These are phyloP conservation scores for Neophaeococcomyces aloes DNA, from an alignment of 2,329 filamentous ascomycete genomes.

Conservation along the genomic window DNA sequence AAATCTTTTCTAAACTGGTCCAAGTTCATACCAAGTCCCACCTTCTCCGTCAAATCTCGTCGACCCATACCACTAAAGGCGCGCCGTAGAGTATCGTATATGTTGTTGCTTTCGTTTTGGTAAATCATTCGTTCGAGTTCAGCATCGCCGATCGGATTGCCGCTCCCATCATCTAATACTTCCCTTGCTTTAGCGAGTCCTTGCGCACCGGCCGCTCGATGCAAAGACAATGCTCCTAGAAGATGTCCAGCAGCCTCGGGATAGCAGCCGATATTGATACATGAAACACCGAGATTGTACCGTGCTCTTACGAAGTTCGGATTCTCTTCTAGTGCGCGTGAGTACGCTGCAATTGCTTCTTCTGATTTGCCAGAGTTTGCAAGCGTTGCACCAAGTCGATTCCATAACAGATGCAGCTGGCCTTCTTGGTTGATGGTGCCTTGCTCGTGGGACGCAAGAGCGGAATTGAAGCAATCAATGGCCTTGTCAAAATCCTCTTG, in stretches of 20 bases:
- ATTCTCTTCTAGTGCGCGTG: slow-evolving; percentile 76
- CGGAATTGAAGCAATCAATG: slow-evolving; percentile 93
- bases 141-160: slow-evolving; percentile 50
- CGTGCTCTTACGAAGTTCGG: slow-evolving; percentile 95
- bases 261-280: slow-evolving; percentile 95
- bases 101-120: slow-evolving; percentile 92
- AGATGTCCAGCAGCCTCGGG: slow-evolving; percentile 88
- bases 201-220: slow-evolving; percentile 81
- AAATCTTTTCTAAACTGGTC: slow-evolving; percentile 82
- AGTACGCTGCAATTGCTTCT: slow-evolving; percentile 94
- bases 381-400: slow-evolving; percentile 86
- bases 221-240: slow-evolving; percentile 85
- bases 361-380: slow-evolving; percentile 89
- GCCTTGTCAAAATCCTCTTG: slow-evolving; percentile 97
- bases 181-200: slow-evolving; percentile 74
- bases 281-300: slow-evolving; percentile 92
- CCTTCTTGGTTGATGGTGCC: slow-evolving; percentile 74
- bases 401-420: slow-evolving; percentile 92
- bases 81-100: slow-evolving; percentile 85
- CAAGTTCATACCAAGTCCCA: slow-evolving; percentile 81
- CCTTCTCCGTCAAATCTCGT: slow-evolving; percentile 75
- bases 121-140: slow-evolving; percentile 78
- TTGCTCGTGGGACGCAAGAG: slow-evolving; percentile 72
- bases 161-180: slow-evolving; percentile 53
- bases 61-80: slow-evolving; percentile 97